Conservation (phyloP, 371 early-diverging fungal genomes). For the Mortierella polycephala region DNA sequence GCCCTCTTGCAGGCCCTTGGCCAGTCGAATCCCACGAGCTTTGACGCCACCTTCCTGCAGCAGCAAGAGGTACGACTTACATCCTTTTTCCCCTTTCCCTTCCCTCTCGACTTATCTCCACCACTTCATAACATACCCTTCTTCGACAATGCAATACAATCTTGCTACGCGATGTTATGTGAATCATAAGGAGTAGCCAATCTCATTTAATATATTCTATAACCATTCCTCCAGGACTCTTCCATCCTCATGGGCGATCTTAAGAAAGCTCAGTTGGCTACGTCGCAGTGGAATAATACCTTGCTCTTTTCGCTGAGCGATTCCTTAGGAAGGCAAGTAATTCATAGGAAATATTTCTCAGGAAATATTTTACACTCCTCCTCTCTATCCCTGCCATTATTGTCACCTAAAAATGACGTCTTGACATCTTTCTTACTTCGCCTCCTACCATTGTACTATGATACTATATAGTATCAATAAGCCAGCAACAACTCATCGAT, state of each 20-base stretch:
- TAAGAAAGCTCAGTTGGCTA: constrained; percentile 28
- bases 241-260: constrained; percentile 25
- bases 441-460: neutral
- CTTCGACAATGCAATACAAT: neutral
- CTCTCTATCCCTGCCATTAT: neutral
- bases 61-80: constrained; percentile 28
- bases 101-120: neutral
- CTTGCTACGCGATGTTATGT: too few relatives aligned
- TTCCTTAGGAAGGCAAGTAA: constrained; percentile 44
- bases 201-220: too few relatives aligned
- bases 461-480: constrained; percentile 14
- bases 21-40: constrained; percentile 28
- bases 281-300: constrained; percentile 37
- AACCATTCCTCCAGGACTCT: constrained; percentile 16
- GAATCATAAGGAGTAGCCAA: too few relatives aligned
- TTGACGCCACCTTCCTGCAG: constrained; percentile 45
- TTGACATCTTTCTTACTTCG: neutral
- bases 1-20: constrained; percentile 28
- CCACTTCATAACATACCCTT: neutral
- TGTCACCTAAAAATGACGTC: neutral
- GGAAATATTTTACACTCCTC: neutral
- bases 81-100: neutral
- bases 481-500: constrained; percentile 25
- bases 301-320: constrained; percentile 26
- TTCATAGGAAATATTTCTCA: neutral